A percentile compares a stretch with the other conserved stretches of the same genome.
These are phyloP conservation scores for Ustilago shanxiensis DNA, from an alignment of 1,284 basidiomycete genomes.

Conservation along the genomic window DNA sequence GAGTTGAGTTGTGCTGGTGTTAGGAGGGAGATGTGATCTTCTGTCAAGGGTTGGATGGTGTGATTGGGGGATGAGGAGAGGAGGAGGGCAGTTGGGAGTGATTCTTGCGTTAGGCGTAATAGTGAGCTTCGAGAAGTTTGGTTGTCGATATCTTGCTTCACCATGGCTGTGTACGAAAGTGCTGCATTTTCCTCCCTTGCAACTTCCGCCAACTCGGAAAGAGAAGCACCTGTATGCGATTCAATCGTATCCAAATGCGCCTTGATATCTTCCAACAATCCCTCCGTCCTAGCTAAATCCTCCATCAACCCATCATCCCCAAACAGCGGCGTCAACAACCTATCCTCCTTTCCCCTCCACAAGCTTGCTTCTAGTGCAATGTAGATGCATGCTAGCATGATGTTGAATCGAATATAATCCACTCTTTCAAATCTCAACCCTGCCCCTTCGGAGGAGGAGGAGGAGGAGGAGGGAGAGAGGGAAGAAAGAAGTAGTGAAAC, in stretches of 20 bases:
- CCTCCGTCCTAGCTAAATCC: conserved; percentile 17
- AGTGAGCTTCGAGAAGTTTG: background rate
- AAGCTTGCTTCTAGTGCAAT: conserved; percentile 23
- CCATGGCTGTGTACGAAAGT: background rate
- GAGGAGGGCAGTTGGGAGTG: background rate
- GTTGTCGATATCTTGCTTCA: conserved; percentile 13
- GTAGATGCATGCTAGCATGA: conserved; percentile 58
- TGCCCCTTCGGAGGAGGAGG: background rate
- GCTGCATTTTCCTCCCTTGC: conserved; percentile 9
- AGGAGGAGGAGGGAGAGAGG: conserved; percentile 7
- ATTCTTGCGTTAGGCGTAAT: background rate
- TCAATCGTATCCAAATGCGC: conserved; percentile 31
- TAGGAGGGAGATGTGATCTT: conserved; percentile 43
- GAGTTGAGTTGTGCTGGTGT: conserved; percentile 30
- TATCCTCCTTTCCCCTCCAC: background rate
- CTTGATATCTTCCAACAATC: conserved; percentile 25
- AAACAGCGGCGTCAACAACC: conserved; percentile 14
- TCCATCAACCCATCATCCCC: conserved; percentile 15
- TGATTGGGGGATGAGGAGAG: background rate
- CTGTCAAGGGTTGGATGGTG: conserved; percentile 1
- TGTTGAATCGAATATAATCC: conserved; percentile 56
- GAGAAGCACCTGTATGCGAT: conserved; percentile 20
- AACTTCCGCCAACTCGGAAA: conserved; percentile 27
- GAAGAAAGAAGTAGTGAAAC: conserved; percentile 44
- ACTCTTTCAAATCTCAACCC: conserved; percentile 28